Conservation (phyloP, 345 rosid genomes). For the Trapa bicornis region DNA sequence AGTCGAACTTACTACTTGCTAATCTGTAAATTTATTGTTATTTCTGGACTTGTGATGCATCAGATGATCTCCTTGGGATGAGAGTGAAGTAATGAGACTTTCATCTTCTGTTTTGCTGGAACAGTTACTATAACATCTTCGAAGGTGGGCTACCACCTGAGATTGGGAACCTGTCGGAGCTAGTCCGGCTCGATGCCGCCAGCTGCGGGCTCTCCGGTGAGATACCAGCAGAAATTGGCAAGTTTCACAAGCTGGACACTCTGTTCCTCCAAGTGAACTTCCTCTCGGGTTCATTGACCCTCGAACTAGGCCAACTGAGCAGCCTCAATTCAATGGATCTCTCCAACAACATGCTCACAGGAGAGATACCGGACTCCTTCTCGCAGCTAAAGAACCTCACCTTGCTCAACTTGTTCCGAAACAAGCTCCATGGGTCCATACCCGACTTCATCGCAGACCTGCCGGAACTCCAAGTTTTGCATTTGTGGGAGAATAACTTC, state of each 20-base stretch:
- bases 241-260: conserved; percentile 37
- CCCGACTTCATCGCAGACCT: conserved; percentile 31
- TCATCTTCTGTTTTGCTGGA: background rate
- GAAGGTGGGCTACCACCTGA: conserved; percentile 34
- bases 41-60: background rate
- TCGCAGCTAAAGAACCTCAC: conserved; percentile 33
- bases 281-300: conserved; percentile 22
- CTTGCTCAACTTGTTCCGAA: conserved; percentile 31
- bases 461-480: conserved; percentile 34
- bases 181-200: conserved; percentile 37
- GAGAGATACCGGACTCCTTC: conserved; percentile 30
- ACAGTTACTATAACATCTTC: conserved; percentile 42
- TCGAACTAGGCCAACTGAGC: conserved; percentile 28
- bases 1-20: background rate
- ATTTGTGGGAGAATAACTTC: conserved; percentile 45
- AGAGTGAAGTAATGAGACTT: background rate
- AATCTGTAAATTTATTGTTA: too few relatives aligned
- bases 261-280: conserved; percentile 40
- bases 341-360: conserved; percentile 29
- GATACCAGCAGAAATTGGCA: conserved; percentile 29
- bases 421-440: conserved; percentile 36
- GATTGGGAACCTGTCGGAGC: conserved; percentile 32
- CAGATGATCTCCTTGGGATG: background rate
- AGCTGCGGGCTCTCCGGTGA: conserved; percentile 33
- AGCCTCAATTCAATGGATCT: conserved; percentile 38